A percentile compares a stretch with the other conserved stretches of the same genome.
These are phyloP conservation scores for Dryadomyces quercus-mongolicae DNA, from an alignment of 2,329 filamentous ascomycete species.

Conservation along the genomic window DNA sequence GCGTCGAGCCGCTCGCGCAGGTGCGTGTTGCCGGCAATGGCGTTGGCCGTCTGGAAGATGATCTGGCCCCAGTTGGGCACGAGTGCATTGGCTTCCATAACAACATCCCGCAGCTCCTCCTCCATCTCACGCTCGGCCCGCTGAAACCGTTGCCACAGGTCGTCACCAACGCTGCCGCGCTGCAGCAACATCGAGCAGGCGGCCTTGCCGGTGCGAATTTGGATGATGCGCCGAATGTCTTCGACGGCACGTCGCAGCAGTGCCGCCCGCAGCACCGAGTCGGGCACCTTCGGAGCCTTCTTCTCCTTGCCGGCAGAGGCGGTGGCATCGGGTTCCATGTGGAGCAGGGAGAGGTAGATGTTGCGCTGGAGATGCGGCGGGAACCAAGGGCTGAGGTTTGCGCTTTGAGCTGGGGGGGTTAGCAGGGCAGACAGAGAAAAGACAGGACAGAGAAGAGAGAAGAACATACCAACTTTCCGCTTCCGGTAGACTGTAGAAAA, in stretches of 20 bases:
- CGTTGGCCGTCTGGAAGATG: constrained; percentile 96
- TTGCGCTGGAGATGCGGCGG: constrained; percentile 81
- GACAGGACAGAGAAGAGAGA: neutral
- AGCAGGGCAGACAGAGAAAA: neutral
- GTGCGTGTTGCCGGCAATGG: constrained; percentile 76
- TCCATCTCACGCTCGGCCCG: constrained; percentile 96
- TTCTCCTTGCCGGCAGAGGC: neutral
- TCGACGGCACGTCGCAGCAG: constrained; percentile 81
- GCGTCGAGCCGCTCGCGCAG: constrained; percentile 66
- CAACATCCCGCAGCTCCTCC: constrained; percentile 86
- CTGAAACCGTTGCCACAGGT: constrained; percentile 85
- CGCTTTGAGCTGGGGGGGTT: constrained; percentile 51
- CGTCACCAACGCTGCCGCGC: constrained; percentile 86
- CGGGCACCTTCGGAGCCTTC: constrained; percentile 60
- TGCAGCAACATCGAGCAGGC: constrained; percentile 75
- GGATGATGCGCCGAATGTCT: constrained; percentile 83
- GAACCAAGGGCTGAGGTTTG: constrained; percentile 90
- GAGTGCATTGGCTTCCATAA: constrained; percentile 89
- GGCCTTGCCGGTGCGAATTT: constrained; percentile 79
- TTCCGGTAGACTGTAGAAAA: constrained; percentile 92
- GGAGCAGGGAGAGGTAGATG: constrained; percentile 84
- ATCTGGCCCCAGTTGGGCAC: constrained; percentile 79
- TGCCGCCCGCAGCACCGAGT: constrained; percentile 77
- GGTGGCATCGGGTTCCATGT: constrained; percentile 51
- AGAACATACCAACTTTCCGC: constrained; percentile 59